Evolutionary conservation across 2,329 filamentous ascomycete genomes (phyloP).

Genomic region (Colletotrichum spinosum): DNA sequence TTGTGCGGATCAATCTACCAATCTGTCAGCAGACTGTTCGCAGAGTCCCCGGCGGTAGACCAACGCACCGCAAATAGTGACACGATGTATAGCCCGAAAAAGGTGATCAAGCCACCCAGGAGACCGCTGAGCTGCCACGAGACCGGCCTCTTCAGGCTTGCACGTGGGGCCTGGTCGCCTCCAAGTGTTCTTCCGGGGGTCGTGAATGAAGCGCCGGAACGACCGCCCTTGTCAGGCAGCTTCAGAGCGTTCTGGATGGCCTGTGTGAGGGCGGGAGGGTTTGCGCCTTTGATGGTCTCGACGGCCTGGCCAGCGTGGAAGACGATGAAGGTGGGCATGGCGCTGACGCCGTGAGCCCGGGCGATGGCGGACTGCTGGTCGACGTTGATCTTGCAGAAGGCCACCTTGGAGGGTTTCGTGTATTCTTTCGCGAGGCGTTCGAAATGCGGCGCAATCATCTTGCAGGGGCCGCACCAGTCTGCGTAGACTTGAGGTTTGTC

Average conservation of each 20-base stretch:
- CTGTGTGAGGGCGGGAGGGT: conserved; percentile 78
- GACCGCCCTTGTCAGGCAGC: conserved; percentile 55
- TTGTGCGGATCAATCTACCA: conserved; percentile 70
- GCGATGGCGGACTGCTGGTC: conserved; percentile 84
- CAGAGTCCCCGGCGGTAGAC: conserved; percentile 1
- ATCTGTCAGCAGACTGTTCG: conserved; percentile 26
- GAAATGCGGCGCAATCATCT: conserved; percentile 89
- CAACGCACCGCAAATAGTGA: conserved; percentile 70
- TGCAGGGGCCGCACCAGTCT: conserved; percentile 95
- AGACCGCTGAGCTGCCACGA: conserved; percentile 54
- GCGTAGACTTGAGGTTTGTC: conserved; percentile 78
- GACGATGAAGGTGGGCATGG: conserved; percentile 95
- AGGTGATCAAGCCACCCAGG: conserved; percentile 62
- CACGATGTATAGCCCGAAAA: conserved; percentile 71
- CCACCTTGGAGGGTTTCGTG: conserved; percentile 83
- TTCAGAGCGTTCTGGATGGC: conserved; percentile 79
- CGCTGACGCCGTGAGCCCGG: conserved; percentile 80
- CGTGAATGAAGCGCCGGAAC: conserved; percentile 62
- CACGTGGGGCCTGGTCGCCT: conserved; percentile 44
- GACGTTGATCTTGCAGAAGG: conserved; percentile 93
- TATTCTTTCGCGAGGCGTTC: conserved; percentile 85
- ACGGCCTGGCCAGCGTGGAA: conserved; percentile 81
- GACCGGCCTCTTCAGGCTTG: conserved; percentile 38
- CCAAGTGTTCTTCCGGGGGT: conserved; percentile 70
- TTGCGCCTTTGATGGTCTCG: conserved; percentile 84